phyloP scores from a whole-genome alignment of 2,329 filamentous ascomycete genomes.

The Alternaria viburni region DNA sequence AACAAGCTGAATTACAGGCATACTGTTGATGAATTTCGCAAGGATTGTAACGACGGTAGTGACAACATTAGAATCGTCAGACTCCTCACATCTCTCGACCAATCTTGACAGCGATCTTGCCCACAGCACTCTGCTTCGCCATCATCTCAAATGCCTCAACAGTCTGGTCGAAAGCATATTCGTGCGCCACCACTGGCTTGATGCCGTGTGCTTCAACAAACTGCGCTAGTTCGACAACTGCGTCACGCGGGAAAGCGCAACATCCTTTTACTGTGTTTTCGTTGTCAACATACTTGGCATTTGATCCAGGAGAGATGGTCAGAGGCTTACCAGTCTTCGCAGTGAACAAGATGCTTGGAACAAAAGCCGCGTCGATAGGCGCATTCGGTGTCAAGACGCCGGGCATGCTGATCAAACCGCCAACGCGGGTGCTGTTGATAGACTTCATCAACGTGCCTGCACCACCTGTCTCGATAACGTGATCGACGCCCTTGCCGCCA shows the following conservation, averaged over 20 bases:
- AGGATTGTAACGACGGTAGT: neutral
- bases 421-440: conserved; percentile 53
- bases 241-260: conserved; percentile 22
- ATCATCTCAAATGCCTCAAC: conserved; percentile 26
- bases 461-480: conserved; percentile 56
- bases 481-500: conserved; percentile 49
- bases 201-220: conserved; percentile 26
- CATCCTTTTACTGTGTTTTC: conserved; percentile 25
- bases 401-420: conserved; percentile 56
- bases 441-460: conserved; percentile 54
- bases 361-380: neutral
- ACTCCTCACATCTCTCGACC: neutral
- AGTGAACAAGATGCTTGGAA: neutral
- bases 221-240: conserved; percentile 22
- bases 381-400: conserved; percentile 42
- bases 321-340: neutral
- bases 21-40: rapidly evolving
- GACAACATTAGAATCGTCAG: neutral
- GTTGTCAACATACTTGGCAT: neutral
- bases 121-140: conserved; percentile 24
- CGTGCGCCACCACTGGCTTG: conserved; percentile 27
- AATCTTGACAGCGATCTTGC: conserved; percentile 31
- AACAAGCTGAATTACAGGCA: neutral
- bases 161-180: conserved; percentile 22
- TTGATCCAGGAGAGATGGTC: neutral